A percentile compares a stretch with the other conserved stretches of the same genome.
Evolutionary conservation across 768 basidiomycete genomes (phyloP).

Genomic region (Cubamyces sp.): DNA sequence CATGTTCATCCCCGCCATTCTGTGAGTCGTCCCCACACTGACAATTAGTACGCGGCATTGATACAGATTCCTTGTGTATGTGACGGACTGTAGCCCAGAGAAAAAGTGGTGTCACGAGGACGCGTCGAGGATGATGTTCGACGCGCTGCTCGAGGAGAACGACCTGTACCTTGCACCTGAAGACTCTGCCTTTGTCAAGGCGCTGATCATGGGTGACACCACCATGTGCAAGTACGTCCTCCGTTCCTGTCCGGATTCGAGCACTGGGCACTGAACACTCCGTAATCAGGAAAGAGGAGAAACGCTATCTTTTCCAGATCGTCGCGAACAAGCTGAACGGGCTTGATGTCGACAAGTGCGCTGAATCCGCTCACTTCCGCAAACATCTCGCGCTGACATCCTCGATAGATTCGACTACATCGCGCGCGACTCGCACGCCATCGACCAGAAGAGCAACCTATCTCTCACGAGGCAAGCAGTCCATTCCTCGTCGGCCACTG

Average conservation of each 20-base stretch:
- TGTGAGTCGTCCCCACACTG: slow-evolving; percentile 47
- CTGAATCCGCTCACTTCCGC: slow-evolving; percentile 17
- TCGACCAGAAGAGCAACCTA: slow-evolving; percentile 65
- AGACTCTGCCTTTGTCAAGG: slow-evolving; percentile 70
- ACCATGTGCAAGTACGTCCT: slow-evolving; percentile 52
- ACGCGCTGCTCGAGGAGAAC: slow-evolving; percentile 63
- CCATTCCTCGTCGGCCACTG: background rate
- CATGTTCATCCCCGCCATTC: slow-evolving; percentile 65
- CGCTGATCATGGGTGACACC: slow-evolving; percentile 71
- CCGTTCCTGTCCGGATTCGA: background rate
- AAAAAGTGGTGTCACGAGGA: slow-evolving; percentile 75
- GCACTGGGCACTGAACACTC: background rate
- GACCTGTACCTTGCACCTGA: slow-evolving; percentile 49
- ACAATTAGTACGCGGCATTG: too few relatives aligned
- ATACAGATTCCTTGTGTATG: background rate
- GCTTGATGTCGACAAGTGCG: slow-evolving; percentile 83
- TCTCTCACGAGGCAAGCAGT: slow-evolving; percentile 45
- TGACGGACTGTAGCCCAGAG: slow-evolving; percentile 40
- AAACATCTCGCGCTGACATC: background rate
- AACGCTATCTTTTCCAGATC: slow-evolving; percentile 81
- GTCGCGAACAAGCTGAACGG: slow-evolving; percentile 84
- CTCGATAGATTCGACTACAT: slow-evolving; percentile 78
- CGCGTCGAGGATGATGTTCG: slow-evolving; percentile 84
- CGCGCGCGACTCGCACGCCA: slow-evolving; percentile 69
- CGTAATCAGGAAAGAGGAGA: slow-evolving; percentile 44